Base-by-base conservation (phyloP, 768 basidiomycete species). In the Calocybe gangraenosa region DNA sequence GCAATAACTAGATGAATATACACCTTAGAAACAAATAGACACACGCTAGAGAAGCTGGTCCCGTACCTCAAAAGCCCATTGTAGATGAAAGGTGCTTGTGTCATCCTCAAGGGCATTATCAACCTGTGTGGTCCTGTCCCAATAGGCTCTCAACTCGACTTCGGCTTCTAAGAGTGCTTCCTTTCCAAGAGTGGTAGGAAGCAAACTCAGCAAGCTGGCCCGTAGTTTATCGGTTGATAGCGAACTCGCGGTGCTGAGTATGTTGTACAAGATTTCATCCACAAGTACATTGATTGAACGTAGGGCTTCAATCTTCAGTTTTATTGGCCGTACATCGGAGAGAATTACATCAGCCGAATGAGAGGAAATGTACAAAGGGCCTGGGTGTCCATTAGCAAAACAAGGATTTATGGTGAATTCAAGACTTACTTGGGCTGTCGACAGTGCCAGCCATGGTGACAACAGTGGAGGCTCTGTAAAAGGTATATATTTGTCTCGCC, bases 131-230 rank as follows among this genome's bases (percentile, higher is more conserved):
- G 81, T 88, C 45, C 82, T 76, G 54, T 91, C 90, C 79, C 84
- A 87, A 69, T 93, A 93, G 7, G 90, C 90, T 58, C 90, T 76
- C 37, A 96, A 64, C 62, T 96, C 94, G 34, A 97, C 74, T 59
- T 97, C 94, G 0, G 94, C 94, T 66, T 97, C 94, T 39, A 93
- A 70, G 14, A 95, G 70, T 2, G 92, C 92, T 60, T 93, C 89
- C 66, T 96, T 92, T 38, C 92, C 94, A 36, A 96, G 74, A 40
- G 81, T 74, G 4, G 86, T 90, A 7, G 90, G 86, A 21, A 92
- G 68, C 32, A 87, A 70, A 58, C 75, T 82, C 47, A 87, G 73
- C 31, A 92, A 65, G 46, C 82, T 82, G 1, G 78, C 72, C 54
- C 87, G 82, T 46, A 94, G 73, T 49, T 78, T 80, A 47, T 90